These are phyloP conservation scores for Globisporangium nunn DNA, from an alignment of 352 stramenopile species.

Conservation along the genomic window DNA sequence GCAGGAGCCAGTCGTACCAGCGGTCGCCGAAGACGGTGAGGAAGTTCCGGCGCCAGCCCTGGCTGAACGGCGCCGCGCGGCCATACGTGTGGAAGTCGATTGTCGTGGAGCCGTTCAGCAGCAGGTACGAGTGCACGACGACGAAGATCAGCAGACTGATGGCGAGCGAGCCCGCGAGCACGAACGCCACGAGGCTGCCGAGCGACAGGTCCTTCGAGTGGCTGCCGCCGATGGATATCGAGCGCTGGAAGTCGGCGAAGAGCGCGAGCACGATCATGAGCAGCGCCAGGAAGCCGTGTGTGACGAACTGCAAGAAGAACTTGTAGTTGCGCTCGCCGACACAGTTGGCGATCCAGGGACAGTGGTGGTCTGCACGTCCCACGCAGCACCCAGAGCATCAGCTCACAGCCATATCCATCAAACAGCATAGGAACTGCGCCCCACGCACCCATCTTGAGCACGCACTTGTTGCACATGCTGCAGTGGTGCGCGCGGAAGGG, in stretches of 20 bases:
- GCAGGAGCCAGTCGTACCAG: slow-evolving; percentile 49
- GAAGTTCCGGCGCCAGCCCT: slow-evolving; percentile 55
- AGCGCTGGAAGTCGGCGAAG: slow-evolving; percentile 39
- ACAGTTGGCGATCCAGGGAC: slow-evolving; percentile 92
- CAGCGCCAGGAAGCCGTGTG: slow-evolving; percentile 64
- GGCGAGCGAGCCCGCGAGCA: slow-evolving; percentile 58
- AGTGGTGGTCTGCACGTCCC: slow-evolving; percentile 91
- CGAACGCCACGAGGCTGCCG: slow-evolving; percentile 54
- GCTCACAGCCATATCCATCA: no score
- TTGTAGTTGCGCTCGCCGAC: slow-evolving; percentile 83
- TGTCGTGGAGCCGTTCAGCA: slow-evolving; percentile 60
- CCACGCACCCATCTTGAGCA: slow-evolving; percentile 75
- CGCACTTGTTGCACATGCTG: slow-evolving; percentile 81
- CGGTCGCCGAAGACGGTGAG: slow-evolving; percentile 45
- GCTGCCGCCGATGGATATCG: slow-evolving; percentile 9
- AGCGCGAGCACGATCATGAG: slow-evolving; percentile 51
- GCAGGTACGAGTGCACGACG: slow-evolving; percentile 60
- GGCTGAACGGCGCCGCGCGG: slow-evolving; percentile 53
- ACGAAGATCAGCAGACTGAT: slow-evolving; percentile 73
- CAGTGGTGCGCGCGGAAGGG: slow-evolving; percentile 81
- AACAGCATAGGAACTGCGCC: background rate
- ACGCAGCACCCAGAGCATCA: no score
- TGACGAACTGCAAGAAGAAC: slow-evolving; percentile 83
- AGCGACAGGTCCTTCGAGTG: slow-evolving; percentile 28
- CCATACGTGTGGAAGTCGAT: slow-evolving; percentile 79